Evolutionary conservation across 1,284 basidiomycete species (phyloP).

Genomic region (Marasmius tenuissimus): DNA sequence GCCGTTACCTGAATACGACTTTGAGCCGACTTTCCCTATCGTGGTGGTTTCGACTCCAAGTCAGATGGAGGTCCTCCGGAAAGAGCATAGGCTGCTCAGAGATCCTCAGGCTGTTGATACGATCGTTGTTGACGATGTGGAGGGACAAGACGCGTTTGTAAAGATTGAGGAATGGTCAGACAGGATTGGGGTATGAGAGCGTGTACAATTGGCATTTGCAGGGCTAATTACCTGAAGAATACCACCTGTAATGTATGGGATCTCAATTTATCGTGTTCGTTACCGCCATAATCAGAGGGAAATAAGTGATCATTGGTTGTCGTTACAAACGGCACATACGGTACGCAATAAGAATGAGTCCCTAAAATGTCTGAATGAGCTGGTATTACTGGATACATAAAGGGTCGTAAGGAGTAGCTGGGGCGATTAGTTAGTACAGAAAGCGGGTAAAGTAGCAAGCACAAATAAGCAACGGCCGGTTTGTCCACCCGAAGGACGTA

Average conservation of each 20-base stretch:
- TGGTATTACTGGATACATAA: background rate
- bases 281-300: background rate
- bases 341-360: background rate
- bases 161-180: slow-evolving; percentile 45
- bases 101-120: slow-evolving; percentile 34
- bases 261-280: no score
- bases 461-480: no score
- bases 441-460: background rate
- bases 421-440: background rate
- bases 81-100: slow-evolving; percentile 35
- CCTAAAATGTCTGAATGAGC: background rate
- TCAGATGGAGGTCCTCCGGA: slow-evolving; percentile 31
- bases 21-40: slow-evolving; percentile 66
- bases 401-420: no score
- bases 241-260: no score
- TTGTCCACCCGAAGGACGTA: no score
- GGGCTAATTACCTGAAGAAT: no score
- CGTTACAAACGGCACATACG: background rate
- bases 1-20: slow-evolving; percentile 50
- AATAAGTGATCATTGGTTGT: background rate
- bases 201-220: background rate
- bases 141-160: slow-evolving; percentile 29
- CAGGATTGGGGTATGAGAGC: slow-evolving; percentile 39
- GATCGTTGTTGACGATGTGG: slow-evolving; percentile 30
- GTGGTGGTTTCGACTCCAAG: slow-evolving; percentile 43